A percentile compares a stretch with the other conserved stretches of the same genome.
These are phyloP conservation scores for Penicillium sclerotigenum DNA, from an alignment of 2,329 filamentous ascomycete species.

Conservation along the genomic window DNA sequence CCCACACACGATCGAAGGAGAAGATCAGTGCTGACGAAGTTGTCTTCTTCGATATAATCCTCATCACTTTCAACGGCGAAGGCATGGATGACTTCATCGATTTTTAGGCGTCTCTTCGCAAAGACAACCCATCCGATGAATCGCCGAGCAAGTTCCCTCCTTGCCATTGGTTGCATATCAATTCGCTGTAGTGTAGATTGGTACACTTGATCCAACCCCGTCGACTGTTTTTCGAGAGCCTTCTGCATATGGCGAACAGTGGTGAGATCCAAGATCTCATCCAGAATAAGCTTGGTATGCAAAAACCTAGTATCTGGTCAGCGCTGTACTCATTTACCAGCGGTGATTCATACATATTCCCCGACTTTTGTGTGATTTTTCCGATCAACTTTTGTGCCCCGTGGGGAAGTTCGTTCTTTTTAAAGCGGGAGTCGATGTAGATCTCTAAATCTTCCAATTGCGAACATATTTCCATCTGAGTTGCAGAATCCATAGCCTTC, in stretches of 20 bases:
- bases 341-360: not conserved
- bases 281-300: not conserved
- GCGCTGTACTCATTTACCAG: not conserved
- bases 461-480: not conserved
- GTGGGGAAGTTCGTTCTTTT: not conserved
- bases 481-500: not conserved
- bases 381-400: not conserved
- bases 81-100: not conserved
- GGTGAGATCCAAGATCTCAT: not conserved
- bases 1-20: not conserved
- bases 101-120: not conserved
- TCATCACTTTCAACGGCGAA: not conserved
- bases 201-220: not conserved
- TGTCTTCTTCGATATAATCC: not conserved
- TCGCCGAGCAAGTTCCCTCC: not conserved
- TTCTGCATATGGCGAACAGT: not conserved
- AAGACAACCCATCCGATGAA: not conserved
- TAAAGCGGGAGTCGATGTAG: not conserved
- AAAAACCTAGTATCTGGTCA: not conserved
- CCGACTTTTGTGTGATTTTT: not conserved
- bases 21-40: not conserved
- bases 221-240: not conserved
- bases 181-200: not conserved
- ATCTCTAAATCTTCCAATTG: not conserved
- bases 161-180: not conserved